Evolutionary conservation across 257 asterid species (phyloP), one percentile per base, ranked within the genome.

Genomic region (Lavandula angustifolia): DNA sequence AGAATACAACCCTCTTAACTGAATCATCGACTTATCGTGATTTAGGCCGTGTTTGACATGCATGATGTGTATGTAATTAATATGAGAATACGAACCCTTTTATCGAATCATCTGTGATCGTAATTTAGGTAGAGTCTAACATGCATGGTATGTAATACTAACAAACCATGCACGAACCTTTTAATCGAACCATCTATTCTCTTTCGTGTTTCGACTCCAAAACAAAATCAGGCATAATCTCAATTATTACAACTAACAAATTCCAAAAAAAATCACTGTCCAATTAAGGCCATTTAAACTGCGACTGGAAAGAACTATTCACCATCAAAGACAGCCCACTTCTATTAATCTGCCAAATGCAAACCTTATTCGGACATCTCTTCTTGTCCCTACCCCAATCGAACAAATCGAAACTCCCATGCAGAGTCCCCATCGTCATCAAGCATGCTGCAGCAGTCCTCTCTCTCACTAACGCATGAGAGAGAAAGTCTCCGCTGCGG

Each of bases 241-340:
- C 27, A 22, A 9, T 38, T 38, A 38, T 38, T 7, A 38, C 60
- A 16, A 6, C 7, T 7, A 14, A 50, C 33, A 50, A 18, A 50
- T 16, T 17, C 2, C 10, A 33, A 22, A 22, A 22, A 22, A 22
- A 22, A 22, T 22, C 27, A 22, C 27, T 22, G 27, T 22, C 27
- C 2, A 22, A 22, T 22, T 63, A 52, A 4, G 70, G 70, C 62
- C 70, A 65, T 0, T 2, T 3, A 40, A 64, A 65, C 38, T 65
- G 62, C 50, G 38, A 12, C 9, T 9, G 13, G 13, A 27, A 27
- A 38, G 1, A 52, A 37, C n/a, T 9, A 9, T 38, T 4, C 12
- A 51, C 6, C 7, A 37, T 34, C 32, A 65, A n/a, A 1, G 52
- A 65, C 5, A 52, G 12, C 3, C 54, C 70, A 1, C 8, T 37